These are phyloP conservation scores for Penstemon newberryi DNA, from an alignment of 257 asterid genomes.

Conservation along the genomic window DNA sequence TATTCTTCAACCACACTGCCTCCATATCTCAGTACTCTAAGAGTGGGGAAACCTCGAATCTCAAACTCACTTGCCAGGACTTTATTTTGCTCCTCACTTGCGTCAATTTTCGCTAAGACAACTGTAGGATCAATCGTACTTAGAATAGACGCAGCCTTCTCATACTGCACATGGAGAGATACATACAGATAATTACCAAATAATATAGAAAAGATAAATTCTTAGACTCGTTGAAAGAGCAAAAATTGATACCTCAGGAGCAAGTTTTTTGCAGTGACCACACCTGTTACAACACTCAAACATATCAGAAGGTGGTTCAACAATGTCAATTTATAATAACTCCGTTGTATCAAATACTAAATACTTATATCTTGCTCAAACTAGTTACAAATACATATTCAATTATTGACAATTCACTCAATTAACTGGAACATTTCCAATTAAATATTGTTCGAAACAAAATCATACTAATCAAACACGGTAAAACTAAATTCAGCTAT, in stretches of 20 bases:
- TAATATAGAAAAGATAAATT: not conserved
- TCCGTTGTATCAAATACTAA: not conserved
- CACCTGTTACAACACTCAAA: constrained; percentile 48
- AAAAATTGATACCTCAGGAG: constrained; percentile 59
- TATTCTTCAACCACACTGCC: constrained; percentile 77
- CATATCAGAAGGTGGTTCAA: constrained; percentile 27
- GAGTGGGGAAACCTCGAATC: constrained; percentile 68
- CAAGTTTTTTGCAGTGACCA: constrained; percentile 76
- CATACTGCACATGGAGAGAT: constrained; percentile 55
- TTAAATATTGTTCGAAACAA: not conserved
- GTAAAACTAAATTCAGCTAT: constrained; percentile 8
- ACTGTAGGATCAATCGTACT: constrained; percentile 72
- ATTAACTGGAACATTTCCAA: not conserved
- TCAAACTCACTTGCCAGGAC: constrained; percentile 56
- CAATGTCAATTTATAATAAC: constrained; percentile 12
- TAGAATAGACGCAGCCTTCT: constrained; percentile 83
- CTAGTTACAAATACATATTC: too few relatives aligned
- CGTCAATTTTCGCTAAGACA: constrained; percentile 76
- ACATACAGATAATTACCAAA: constrained; percentile 6
- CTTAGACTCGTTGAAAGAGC: constrained; percentile 14
- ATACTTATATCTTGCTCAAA: too few relatives aligned
- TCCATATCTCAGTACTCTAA: constrained; percentile 79
- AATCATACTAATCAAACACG: constrained; percentile 3
- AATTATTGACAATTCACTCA: too few relatives aligned
- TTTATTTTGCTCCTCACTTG: constrained; percentile 62